Evolutionary conservation across 768 basidiomycete species (phyloP), one percentile per base, ranked within the genome.

Genomic region (Baorangia bicolor): DNA sequence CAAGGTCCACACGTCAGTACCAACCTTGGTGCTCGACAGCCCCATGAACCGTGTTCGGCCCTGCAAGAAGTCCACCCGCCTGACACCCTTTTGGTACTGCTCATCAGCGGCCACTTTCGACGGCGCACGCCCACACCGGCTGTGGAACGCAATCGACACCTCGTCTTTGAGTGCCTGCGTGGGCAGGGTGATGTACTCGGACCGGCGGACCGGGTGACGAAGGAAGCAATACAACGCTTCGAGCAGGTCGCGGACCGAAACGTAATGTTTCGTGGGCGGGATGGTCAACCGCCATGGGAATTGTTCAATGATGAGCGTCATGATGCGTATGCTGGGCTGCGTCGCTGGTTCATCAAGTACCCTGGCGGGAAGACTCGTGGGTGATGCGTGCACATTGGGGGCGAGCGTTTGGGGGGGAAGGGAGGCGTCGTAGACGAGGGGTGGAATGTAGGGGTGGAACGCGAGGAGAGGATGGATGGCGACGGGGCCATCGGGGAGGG

Each of bases 61-160:
- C 47, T 72, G 65, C 45, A 86, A 66, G 60, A 82, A 84, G 65
- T 86, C 84, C 0, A 86, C 75, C 47, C 81, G 69, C 65, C 79
- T 82, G 20, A 85, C 60, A 0, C 81, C 82, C 62, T 79, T 79
- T 12, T 59, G 60, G 57, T 73, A 70, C 66, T 84, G 82, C 27
- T 65, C 61, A 31, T 71, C 73, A 23, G 69, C 70, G 2, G 53
- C 65, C 31, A 64, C 64, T 2, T 65, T 53, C 13, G 76, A 71
- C 1, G 58, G 40, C 14, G 76, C 68, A 13, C 70, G 66, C 34
- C 67, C 63, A 55, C 72, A 80, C 20, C 84, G 75, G 7, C 50
- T 56, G 40, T 69, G 69, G 63, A 76, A 86, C 6, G 82, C 80
- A 7, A 67, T 62, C 3, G 70, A 70, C n/a, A 82, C 75, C 11